Base-by-base conservation (phyloP, 2,329 filamentous ascomycete genomes). In the Apiospora phragmitis region DNA sequence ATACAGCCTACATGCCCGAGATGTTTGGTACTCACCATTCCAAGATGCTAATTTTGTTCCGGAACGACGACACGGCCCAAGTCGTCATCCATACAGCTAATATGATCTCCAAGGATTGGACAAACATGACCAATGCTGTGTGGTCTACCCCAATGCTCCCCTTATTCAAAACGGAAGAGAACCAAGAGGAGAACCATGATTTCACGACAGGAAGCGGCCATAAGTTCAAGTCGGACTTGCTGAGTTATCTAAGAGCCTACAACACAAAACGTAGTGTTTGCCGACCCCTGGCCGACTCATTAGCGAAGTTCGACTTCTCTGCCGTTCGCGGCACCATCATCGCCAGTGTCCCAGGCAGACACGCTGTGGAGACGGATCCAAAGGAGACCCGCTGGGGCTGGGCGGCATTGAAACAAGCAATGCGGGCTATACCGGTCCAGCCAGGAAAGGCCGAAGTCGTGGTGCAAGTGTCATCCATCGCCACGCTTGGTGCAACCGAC, bases 31-130 rank as follows among this genome's bases (percentile, higher is more conserved):
- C 94, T 0, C 94, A 97, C 80, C 94, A 91, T 75, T 86, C 92
- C 16, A 96, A 97, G 81, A 96, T 97, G 93, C 88, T 97, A 80
- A 84, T 97, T n/a, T 81, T 97, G 4, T 85, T 97, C 72, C 88
- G 93, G 6, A 90, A 93, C 78, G 94, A 97, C 77, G 90, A 92
- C 72, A 89, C 86, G 0, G 93, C 92, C 0, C 92, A 97, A 80
- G 83, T 97, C 7, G 82, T 97, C 70, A 94, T 97, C 41, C 93
- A 97, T 75, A 97, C 94, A 0, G 94, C 94, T 24, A 97, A 97
- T 75, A 94, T 97, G 92, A 95, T 97, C n/a, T 78, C 86, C 4
- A 90, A 91, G 70, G 94, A 97, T 79, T 97, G 94, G 94, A 88
- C 85, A 1, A 96, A 96, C 75, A 93, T 97, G 92, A 93, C 91